A percentile compares a stretch with the other conserved stretches of the same genome.
Evolutionary conservation across 805 yeast species (phyloP).

Genomic region (Yarrowia bubula): DNA sequence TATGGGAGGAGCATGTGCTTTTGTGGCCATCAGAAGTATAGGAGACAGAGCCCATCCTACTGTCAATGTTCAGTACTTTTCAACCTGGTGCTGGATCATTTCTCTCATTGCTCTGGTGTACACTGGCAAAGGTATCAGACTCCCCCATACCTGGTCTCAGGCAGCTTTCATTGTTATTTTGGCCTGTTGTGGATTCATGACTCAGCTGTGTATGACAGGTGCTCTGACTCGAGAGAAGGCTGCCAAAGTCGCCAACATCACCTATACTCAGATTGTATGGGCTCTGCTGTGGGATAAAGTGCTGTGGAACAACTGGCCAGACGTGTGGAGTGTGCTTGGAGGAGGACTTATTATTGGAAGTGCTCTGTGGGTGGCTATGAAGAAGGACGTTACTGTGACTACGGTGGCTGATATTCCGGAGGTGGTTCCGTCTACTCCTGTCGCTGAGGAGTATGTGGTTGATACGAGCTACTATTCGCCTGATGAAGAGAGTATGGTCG

Average conservation of each 20-base stretch:
- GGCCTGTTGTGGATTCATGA: conserved; percentile 76
- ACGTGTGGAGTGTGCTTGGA: conserved; percentile 65
- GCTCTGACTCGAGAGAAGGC: conserved; percentile 84
- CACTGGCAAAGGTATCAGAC: conserved; percentile 36
- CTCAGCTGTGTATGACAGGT: conserved; percentile 75
- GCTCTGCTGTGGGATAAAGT: conserved; percentile 73
- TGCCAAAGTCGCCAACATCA: conserved; percentile 69
- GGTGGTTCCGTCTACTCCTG: not conserved
- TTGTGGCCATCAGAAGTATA: conserved; percentile 67
- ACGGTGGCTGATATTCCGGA: not conserved
- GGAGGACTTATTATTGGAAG: conserved; percentile 63
- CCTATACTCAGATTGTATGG: conserved; percentile 73
- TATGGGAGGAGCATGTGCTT: conserved; percentile 65
- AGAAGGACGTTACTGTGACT: conserved; percentile 2
- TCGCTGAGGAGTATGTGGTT: not conserved
- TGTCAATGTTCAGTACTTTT: conserved; percentile 72
- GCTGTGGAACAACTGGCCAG: conserved; percentile 73
- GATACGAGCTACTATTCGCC: not conserved
- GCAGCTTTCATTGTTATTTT: conserved; percentile 62
- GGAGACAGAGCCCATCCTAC: conserved; percentile 80
- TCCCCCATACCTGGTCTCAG: conserved; percentile 61
- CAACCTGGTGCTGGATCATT: conserved; percentile 57
- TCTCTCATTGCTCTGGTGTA: conserved; percentile 56
- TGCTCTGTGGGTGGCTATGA: conserved; percentile 51
- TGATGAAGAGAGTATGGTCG: not conserved